Evolutionary conservation across 83 land plant species (phyloP), one percentile per base, ranked within the genome.

Genomic region (Picea abies): DNA sequence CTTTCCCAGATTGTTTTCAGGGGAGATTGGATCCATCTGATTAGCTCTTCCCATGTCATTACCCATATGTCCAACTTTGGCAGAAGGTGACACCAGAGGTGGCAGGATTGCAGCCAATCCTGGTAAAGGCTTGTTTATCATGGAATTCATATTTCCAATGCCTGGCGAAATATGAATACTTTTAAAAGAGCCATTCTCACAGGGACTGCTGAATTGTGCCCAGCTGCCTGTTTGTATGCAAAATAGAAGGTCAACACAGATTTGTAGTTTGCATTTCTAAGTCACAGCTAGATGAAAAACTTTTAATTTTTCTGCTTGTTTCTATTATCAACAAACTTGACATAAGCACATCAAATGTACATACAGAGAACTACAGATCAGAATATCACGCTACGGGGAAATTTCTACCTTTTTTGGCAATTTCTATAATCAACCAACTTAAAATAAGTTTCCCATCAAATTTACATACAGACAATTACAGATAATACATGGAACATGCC

Each of bases 61-160:
- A 16, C 94, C 96, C 60, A 93, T 94, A 41, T 94, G 91, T 64
- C 97, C 92, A 85, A 92, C 86, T 66, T 93, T 90, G 23, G 84
- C 79, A 22, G 94, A 85, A 39, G 85, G 90, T 66, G 99, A 93
- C 22, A 80, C 76, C 41, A 86, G 83, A 56, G 94, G 84, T 44
- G 88, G 91, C 60, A 88, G 87, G 78, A 89, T 80, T 26, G 98
- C 89, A 47, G 90, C 90, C 66, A 90, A 82, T 63, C 97, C 98
- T 83, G 92, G 86, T 69, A 87, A 52, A 41, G 90, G 87, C 60
- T 88, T 97, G 83, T 76, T 86, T 1, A 86, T 72, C 9, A 88
- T 66, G 60, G 95, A 85, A 73, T 86, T 89, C 19, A 86, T 76
- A n/a, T 52, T 84, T 71, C 90, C 89, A 58, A 85, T 79, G 70